phyloP scores from a whole-genome alignment of 495 filamentous ascomycete species.

The Neurospora sp. region DNA sequence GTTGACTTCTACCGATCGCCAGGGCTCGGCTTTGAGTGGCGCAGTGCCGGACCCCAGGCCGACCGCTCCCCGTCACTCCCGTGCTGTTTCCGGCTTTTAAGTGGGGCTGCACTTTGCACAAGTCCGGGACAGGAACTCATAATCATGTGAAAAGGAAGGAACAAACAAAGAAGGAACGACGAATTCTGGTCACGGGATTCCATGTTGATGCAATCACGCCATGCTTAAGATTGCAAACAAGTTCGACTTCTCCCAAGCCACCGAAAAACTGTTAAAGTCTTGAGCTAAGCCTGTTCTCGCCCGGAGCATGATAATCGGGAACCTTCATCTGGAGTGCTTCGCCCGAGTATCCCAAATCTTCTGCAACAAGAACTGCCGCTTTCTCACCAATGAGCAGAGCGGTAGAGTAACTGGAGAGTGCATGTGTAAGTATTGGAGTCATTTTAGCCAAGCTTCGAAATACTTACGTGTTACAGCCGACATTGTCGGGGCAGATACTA shows the following conservation, averaged over 20 bases:
- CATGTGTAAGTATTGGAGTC: background rate
- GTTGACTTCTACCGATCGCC: background rate
- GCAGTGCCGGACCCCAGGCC: background rate
- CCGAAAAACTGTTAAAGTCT: conserved; percentile 10
- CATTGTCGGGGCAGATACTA: conserved; percentile 73
- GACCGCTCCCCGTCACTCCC: background rate
- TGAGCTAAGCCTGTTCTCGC: conserved; percentile 30
- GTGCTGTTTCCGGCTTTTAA: background rate
- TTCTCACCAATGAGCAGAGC: conserved; percentile 82
- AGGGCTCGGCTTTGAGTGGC: background rate
- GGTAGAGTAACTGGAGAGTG: conserved; percentile 43
- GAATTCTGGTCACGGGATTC: background rate
- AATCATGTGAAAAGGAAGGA: background rate
- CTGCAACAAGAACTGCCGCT: conserved; percentile 57
- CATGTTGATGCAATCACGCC: background rate
- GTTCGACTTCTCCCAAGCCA: background rate
- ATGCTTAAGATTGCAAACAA: background rate
- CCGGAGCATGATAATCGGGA: conserved; percentile 48
- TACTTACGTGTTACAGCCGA: conserved; percentile 65
- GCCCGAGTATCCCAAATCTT: conserved; percentile 68
- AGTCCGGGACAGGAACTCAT: no score
- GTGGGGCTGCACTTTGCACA: background rate
- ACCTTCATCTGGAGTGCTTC: conserved; percentile 69
- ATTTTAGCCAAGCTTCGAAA: background rate
- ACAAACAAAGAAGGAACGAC: background rate